These are phyloP conservation scores for Emergomyces orientalis DNA, from an alignment of 2,329 filamentous ascomycete species.

Conservation along the genomic window DNA sequence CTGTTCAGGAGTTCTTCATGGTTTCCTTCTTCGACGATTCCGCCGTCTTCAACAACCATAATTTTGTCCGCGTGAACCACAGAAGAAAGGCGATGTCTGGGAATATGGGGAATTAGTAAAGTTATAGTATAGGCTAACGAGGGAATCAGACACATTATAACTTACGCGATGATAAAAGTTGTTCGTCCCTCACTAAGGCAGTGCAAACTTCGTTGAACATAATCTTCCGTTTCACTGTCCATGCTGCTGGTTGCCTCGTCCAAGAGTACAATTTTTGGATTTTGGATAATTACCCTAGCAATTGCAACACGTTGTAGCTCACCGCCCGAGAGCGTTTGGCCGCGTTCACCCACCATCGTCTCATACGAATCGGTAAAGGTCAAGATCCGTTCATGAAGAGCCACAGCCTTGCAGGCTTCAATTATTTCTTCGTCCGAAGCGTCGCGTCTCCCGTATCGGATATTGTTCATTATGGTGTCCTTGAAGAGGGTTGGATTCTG, in stretches of 20 bases:
- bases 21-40: slow-evolving; percentile 54
- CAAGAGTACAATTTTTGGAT: slow-evolving; percentile 37
- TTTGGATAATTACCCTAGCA: slow-evolving; percentile 38
- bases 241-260: slow-evolving; percentile 47
- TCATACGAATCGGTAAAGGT: slow-evolving; percentile 47
- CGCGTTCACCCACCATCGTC: slow-evolving; percentile 42
- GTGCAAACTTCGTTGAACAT: slow-evolving; percentile 41
- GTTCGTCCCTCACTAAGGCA: slow-evolving; percentile 42
- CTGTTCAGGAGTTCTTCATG: slow-evolving; percentile 50
- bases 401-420: slow-evolving; percentile 52
- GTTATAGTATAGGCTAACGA: slow-evolving; percentile 18
- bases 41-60: slow-evolving; percentile 54
- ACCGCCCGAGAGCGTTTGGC: slow-evolving; percentile 43
- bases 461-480: slow-evolving; percentile 54
- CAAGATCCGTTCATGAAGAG: slow-evolving; percentile 56
- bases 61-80: slow-evolving; percentile 60
- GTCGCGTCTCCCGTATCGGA: slow-evolving; percentile 53
- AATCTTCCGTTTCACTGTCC: slow-evolving; percentile 38
- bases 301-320: slow-evolving; percentile 44
- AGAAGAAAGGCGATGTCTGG: slow-evolving; percentile 56
- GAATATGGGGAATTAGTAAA: slow-evolving; percentile 12
- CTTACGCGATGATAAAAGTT: slow-evolving; percentile 44
- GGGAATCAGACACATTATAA: slow-evolving; percentile 27
- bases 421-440: slow-evolving; percentile 53
- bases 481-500: slow-evolving; percentile 58